These are phyloP conservation scores for Begonia loranthoides DNA, from an alignment of 306 rosid species.

Conservation along the genomic window DNA sequence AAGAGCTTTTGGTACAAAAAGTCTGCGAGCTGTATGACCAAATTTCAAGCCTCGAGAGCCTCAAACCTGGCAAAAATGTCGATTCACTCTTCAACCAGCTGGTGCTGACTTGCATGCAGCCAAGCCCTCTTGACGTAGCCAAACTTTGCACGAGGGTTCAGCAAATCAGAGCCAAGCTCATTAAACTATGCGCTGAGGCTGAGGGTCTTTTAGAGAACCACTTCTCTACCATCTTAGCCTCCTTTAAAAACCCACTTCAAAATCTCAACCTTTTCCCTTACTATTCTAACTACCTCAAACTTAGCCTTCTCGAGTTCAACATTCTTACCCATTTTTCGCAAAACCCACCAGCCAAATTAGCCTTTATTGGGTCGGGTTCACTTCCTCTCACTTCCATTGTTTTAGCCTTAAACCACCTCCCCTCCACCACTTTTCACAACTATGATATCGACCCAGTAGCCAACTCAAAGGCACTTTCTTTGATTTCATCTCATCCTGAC, in stretches of 20 bases:
- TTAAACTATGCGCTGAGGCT: slow-evolving; percentile 59
- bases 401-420: slow-evolving; percentile 54
- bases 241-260: slow-evolving; percentile 31
- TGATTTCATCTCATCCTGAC: slow-evolving; percentile 41
- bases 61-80: slow-evolving; percentile 73
- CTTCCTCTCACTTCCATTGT: slow-evolving; percentile 81
- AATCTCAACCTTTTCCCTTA: slow-evolving; percentile 67
- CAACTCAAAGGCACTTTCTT: slow-evolving; percentile 36
- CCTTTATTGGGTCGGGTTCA: slow-evolving; percentile 81
- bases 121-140: slow-evolving; percentile 45
- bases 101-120: slow-evolving; percentile 68
- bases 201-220: slow-evolving; percentile 62
- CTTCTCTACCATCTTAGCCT: slow-evolving; percentile 42
- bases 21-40: slow-evolving; percentile 39
- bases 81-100: slow-evolving; percentile 71
- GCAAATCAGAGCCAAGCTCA: slow-evolving; percentile 46
- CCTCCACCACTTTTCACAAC: slow-evolving; percentile 48
- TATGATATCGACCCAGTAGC: slow-evolving; percentile 54
- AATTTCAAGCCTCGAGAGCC: slow-evolving; percentile 50
- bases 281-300: slow-evolving; percentile 67
- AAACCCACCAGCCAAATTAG: slow-evolving; percentile 28
- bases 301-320: slow-evolving; percentile 50
- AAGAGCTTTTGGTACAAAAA: slow-evolving; percentile 36
- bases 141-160: slow-evolving; percentile 31
- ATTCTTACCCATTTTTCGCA: slow-evolving; percentile 33